Conservation (phyloP, 305 asterid species). For the Coffea humblotiana region DNA sequence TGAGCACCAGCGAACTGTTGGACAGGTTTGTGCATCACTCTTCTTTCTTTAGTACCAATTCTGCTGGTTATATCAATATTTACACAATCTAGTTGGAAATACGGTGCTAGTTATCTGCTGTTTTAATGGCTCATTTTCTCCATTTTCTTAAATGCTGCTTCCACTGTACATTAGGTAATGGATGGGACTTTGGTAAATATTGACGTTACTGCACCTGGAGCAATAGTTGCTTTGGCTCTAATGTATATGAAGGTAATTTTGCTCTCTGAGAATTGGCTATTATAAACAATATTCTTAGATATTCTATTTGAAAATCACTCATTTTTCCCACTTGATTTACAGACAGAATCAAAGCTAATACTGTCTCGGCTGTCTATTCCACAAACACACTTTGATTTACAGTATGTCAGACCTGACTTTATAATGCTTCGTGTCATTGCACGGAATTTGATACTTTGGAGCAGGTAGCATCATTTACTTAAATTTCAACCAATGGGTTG, state of each 20-base stretch:
- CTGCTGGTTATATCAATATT: background rate
- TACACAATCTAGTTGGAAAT: background rate
- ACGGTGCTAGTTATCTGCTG: conserved; percentile 2
- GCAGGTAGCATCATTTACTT: conserved; percentile 52
- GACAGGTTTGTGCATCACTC: conserved; percentile 58
- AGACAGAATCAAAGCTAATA: conserved; percentile 89
- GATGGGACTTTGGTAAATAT: conserved; percentile 72
- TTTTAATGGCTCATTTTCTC: conserved; percentile 16
- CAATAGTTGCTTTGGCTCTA: conserved; percentile 83
- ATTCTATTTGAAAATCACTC: conserved; percentile 14
- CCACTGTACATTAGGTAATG: conserved; percentile 46
- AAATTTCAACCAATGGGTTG: background rate
- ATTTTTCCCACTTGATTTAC: conserved; percentile 24
- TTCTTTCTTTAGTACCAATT: conserved; percentile 5
- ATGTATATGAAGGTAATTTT: conserved; percentile 82
- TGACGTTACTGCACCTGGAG: conserved; percentile 98
- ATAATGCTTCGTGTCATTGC: conserved; percentile 88
- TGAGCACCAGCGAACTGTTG: conserved; percentile 67
- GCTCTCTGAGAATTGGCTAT: background rate
- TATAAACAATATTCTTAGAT: conserved; percentile 9
- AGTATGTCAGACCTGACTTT: conserved; percentile 93
- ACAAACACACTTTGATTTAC: conserved; percentile 84
- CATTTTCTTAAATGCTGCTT: conserved; percentile 24
- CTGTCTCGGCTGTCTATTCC: conserved; percentile 84
- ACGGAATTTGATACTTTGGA: conserved; percentile 86